Base-by-base conservation (phyloP, 805 yeast species). In the Saccharomycopsis amapae region DNA sequence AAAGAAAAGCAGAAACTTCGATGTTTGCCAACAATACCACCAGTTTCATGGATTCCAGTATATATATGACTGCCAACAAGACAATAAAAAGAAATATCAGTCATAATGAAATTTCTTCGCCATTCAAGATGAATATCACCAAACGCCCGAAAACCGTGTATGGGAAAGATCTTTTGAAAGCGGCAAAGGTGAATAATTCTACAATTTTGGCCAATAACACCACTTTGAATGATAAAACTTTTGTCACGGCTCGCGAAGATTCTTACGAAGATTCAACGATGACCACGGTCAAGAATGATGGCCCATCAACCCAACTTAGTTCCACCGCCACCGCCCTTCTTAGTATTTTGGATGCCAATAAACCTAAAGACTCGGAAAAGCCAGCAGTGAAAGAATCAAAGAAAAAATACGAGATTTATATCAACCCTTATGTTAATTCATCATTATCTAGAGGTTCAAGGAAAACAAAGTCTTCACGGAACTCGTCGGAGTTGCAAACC, bases 401-500 rank as follows among this genome's bases (percentile, higher is more conserved):
- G 28, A 32, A 12, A 12, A 48, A 45, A 34, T 45, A 48, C 25
- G 40, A 36, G 31, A 44, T 40, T 19, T 48, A 18, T 28, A 41
- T 45, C n/a, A 48, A 48, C 15, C 52, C 52, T 2, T 48, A 48
- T 38, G n/a, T 42, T 12, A 23, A 37, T 3, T 22, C 46, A n/a
- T 25, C 37, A 15, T 30, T 48, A 12, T 40, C 48, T 9, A 44
- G 24, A 40, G n/a, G 18, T 48, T 22, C 23, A 35, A 31, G 7
- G 9, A 40, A 18, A 26, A 40, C 10, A 6, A 12, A 13, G 7
- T n/a, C 13, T n/a, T 23, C 42, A 6, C 6, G 9, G 13, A 23
- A 38, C n/a, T 5, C 7, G 9, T 26, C 34, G 6, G 42, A 6
- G n/a, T 18, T n/a, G 12, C n/a, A 7, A 38, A 38, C 31, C 5